Conservation (phyloP, 495 filamentous ascomycete genomes). For the Xylaria curta region DNA sequence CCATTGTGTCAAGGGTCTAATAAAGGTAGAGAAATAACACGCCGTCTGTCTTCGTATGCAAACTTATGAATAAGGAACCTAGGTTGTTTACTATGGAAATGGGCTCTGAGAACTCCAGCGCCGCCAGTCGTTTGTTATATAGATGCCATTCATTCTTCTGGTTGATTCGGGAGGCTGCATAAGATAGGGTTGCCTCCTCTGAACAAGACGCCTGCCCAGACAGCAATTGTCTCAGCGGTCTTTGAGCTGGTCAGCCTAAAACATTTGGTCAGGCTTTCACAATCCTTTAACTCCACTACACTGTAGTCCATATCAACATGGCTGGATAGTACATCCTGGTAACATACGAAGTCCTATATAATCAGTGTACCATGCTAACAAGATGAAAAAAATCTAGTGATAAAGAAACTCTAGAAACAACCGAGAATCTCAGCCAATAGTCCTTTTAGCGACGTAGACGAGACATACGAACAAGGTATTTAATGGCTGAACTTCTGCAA, state of each 20-base stretch:
- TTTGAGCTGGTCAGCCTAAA: background rate
- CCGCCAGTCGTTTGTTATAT: background rate
- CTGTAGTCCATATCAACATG: background rate
- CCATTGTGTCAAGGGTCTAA: background rate
- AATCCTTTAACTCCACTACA: background rate
- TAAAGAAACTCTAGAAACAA: background rate
- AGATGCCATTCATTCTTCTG: background rate
- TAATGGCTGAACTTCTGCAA: background rate
- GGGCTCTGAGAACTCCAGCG: background rate
- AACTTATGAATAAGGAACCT: background rate
- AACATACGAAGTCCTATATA: background rate
- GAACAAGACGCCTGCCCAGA: background rate
- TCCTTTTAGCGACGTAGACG: background rate
- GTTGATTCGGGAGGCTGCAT: background rate
- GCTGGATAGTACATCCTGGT: background rate
- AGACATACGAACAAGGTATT: background rate
- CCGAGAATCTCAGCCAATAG: background rate
- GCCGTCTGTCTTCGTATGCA: background rate
- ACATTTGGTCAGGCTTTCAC: background rate
- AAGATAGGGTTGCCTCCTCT: background rate
- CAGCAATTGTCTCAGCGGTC: conserved; percentile 1
- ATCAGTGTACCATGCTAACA: background rate
- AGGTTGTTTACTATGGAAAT: conserved; percentile 10
- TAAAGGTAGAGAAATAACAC: background rate
- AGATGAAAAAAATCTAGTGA: background rate